These are phyloP conservation scores for Hypoxylon perforatum DNA, from an alignment of 495 filamentous ascomycete species.

Conservation along the genomic window DNA sequence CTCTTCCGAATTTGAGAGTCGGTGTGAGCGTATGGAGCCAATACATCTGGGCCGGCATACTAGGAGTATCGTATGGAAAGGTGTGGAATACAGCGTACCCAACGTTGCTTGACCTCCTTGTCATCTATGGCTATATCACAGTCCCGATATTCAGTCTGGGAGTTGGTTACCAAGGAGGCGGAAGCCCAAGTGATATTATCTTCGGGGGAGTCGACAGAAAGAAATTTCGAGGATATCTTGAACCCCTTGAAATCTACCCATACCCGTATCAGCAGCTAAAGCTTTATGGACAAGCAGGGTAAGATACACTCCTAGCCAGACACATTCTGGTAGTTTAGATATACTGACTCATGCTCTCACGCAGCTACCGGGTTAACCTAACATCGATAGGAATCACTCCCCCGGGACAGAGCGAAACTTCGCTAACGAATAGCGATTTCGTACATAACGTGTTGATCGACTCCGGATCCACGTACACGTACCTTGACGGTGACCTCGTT, in stretches of 20 bases:
- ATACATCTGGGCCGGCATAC: constrained; percentile 56
- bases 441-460: constrained; percentile 53
- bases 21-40: constrained; percentile 54
- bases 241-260: constrained; percentile 56
- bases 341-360: not conserved
- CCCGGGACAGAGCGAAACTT: constrained; percentile 38
- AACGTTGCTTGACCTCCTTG: constrained; percentile 74
- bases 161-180: constrained; percentile 60
- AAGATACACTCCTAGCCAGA: not conserved
- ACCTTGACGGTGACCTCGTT: constrained; percentile 53
- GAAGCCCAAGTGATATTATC: constrained; percentile 56
- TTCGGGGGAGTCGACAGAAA: constrained; percentile 58
- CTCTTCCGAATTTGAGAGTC: constrained; percentile 43
- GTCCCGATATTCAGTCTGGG: constrained; percentile 80
- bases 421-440: constrained; percentile 50
- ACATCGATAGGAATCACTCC: constrained; percentile 55
- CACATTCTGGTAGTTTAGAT: not conserved
- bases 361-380: constrained; percentile 56
- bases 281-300: constrained; percentile 48
- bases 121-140: constrained; percentile 68
- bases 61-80: constrained; percentile 55
- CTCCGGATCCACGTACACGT: constrained; percentile 56
- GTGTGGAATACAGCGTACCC: constrained; percentile 64
- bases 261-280: constrained; percentile 52
- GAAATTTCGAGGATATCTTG: constrained; percentile 56